Evolutionary conservation across 1,284 basidiomycete genomes (phyloP), one percentile per base, ranked within the genome.

Genomic region (Cutaneotrichosporon cyanovorans): DNA sequence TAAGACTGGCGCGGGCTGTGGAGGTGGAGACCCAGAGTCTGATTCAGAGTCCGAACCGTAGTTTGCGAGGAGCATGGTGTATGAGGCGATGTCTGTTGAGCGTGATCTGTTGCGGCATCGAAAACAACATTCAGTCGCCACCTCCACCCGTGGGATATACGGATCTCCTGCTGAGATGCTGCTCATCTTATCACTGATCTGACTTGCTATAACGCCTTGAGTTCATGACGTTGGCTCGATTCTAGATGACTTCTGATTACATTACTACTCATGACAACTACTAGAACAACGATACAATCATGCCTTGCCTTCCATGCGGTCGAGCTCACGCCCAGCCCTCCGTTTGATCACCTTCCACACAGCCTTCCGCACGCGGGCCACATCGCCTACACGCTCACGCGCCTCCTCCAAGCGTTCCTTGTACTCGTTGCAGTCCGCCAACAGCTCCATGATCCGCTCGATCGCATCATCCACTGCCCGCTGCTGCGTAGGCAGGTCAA

Each of bases 341-440:
- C 73, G 66, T 45, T 73, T 63, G 23, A 76, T 65, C 2, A 73
- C 69, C 25, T 63, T 59, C 75, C 75, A 76, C 0, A 75, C 71
- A 48, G 66, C 62, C 51, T 73, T 71, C 40, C 74, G 65, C 2
- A 65, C 65, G 22, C 73, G 61, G 31, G 73, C 71, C 14, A 76
- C 69, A 46, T 73, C 71, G 18, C 73, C 73, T 0, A 76, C 63
- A 22, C 75, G 55, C 51, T 69, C 66, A 28, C 75, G 63, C 1
- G 76, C 72, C 61, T 77, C 76, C 40, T 76, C 74, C 20, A 77
- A 58, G 12, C 75, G 61, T 45, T 74, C 72, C 45, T 74, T 72
- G 56, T 76, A 77, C 61, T 76, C 76, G 16, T 68, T 62, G 39
- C 73, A 74, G 56, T 77, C 76, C 18, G 71, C 69, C 11, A 73